These are phyloP conservation scores for Abrus precatorius DNA, from an alignment of 306 rosid species.

Conservation along the genomic window DNA sequence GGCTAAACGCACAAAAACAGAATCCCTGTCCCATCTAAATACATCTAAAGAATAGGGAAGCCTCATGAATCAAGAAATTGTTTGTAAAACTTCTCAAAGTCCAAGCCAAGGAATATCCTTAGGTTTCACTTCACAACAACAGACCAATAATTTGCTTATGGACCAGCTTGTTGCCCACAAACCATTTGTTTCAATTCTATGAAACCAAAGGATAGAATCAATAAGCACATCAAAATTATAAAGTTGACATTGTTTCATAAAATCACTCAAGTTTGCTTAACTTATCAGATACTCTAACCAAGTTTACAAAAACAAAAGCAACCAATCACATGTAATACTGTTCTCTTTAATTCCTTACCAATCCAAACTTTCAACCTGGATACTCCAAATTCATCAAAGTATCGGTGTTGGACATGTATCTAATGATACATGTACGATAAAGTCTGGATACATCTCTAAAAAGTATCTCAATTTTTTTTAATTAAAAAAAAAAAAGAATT, in stretches of 20 bases:
- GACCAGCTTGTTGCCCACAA: slow-evolving; percentile 10
- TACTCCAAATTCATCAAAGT: too few relatives aligned
- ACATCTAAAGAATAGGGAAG: not conserved
- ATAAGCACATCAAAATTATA: not conserved
- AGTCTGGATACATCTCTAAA: too few relatives aligned
- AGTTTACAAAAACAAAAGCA: slow-evolving; percentile 16
- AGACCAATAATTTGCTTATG: slow-evolving; percentile 9
- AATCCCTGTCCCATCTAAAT: slow-evolving; percentile 2
- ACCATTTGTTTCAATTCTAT: slow-evolving; percentile 18
- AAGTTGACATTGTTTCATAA: too few relatives aligned
- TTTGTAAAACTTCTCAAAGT: slow-evolving; percentile 17
- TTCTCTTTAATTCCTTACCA: slow-evolving; percentile 26
- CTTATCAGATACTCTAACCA: not conserved
- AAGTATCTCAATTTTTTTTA: too few relatives aligned
- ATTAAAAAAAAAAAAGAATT: too few relatives aligned
- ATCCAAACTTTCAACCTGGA: not conserved
- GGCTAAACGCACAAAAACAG: slow-evolving; percentile 6
- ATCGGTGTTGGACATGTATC: too few relatives aligned
- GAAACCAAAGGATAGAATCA: slow-evolving; percentile 34
- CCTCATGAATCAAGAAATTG: slow-evolving; percentile 17
- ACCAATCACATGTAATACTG: not conserved
- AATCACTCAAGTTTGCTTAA: not conserved
- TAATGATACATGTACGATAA: too few relatives aligned
- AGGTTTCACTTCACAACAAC: slow-evolving; percentile 9
- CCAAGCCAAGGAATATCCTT: slow-evolving; percentile 30